These are phyloP conservation scores for Hanseniaspora occidentalis DNA, from an alignment of 805 yeast genomes.

Conservation along the genomic window DNA sequence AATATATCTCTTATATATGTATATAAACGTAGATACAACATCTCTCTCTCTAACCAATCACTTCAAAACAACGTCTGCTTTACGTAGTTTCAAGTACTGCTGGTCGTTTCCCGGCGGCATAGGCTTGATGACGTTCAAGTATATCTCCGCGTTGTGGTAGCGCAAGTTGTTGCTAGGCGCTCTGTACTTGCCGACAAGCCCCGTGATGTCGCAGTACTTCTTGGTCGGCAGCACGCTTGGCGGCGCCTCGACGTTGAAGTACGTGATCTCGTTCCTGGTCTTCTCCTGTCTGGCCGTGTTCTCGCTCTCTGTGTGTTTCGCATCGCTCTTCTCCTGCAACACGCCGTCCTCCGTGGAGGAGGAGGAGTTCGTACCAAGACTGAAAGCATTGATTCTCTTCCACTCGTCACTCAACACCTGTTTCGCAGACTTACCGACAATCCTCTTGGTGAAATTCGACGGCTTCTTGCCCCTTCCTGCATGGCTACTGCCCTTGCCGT, in stretches of 20 bases:
- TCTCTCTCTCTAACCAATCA: too few relatives aligned
- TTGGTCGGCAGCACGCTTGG: slow-evolving; percentile 72
- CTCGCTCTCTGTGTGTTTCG: not conserved
- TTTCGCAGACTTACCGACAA: slow-evolving; percentile 45
- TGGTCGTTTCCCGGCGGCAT: slow-evolving; percentile 90
- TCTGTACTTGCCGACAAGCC: slow-evolving; percentile 74
- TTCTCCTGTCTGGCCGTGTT: slow-evolving; percentile 13
- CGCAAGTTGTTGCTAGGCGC: slow-evolving; percentile 60
- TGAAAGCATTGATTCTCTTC: slow-evolving; percentile 48
- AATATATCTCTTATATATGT: too few relatives aligned
- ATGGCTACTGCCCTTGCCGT: too few relatives aligned
- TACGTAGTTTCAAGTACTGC: slow-evolving; percentile 75
- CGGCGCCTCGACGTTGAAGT: slow-evolving; percentile 64
- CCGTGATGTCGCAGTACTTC: slow-evolving; percentile 89
- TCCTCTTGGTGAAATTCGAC: slow-evolving; percentile 47
- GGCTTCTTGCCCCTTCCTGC: slow-evolving; percentile 11
- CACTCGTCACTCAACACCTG: slow-evolving; percentile 71
- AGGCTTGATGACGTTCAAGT: slow-evolving; percentile 45
- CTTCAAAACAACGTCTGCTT: slow-evolving; percentile 76
- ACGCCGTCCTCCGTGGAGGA: slow-evolving; percentile 5
- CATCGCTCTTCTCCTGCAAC: too few relatives aligned
- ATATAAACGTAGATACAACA: too few relatives aligned
- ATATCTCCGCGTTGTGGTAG: slow-evolving; percentile 2
- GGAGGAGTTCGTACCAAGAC: too few relatives aligned
- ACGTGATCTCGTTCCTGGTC: slow-evolving; percentile 46